Base-by-base conservation (phyloP, 768 basidiomycete genomes). In the Dentipellis fragilis region DNA sequence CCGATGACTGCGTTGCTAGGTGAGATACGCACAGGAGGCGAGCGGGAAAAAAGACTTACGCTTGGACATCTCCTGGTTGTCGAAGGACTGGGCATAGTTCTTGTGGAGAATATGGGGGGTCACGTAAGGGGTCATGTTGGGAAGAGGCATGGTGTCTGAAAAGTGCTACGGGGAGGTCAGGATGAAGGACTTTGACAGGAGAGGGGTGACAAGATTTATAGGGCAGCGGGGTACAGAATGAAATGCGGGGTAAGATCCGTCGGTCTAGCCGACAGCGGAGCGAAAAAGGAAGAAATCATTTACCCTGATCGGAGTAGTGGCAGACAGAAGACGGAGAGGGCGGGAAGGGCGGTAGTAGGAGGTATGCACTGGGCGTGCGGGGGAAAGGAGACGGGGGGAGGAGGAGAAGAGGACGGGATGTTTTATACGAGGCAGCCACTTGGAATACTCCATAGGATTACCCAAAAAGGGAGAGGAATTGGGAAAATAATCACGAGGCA, bases 91-190 rank as follows among this genome's bases (percentile, higher is more conserved):
- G 3, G 89, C 87, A 71, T 91, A 91, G 72, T 87, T 71, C 69
- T 84, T 88, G 78, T 90, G 89, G 67, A 89, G 84, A 72, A 91
- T 91, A 70, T 89, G 88, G 36, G 89, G 89, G 60, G 89, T 91
- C 52, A 90, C 86, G 67, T 91, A 89, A 64, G 89, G 89, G 9
- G 89, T 89, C 45, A 84, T 79, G 67, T 84, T 80, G 51, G 81
- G 74, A 67, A 80, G 76, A 62, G 82, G 80, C 86, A 87, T 88
- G 62, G 62, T 80, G 70, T 58, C 21, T 21, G 60, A 11, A 16
- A 21, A 16, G 1, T 35, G 37, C 54, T 57, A 22, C 14, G 48
- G 16, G 19, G 34, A 14, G 21, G 48, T 23, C 22, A 49, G n/a
- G 37, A 51, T 45, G 42, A 45, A n/a, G 42, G 42, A n/a, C 14